A percentile compares a stretch with the other conserved stretches of the same genome.
Evolutionary conservation across 768 basidiomycete species (phyloP).

Genomic region (Russula sp.): DNA sequence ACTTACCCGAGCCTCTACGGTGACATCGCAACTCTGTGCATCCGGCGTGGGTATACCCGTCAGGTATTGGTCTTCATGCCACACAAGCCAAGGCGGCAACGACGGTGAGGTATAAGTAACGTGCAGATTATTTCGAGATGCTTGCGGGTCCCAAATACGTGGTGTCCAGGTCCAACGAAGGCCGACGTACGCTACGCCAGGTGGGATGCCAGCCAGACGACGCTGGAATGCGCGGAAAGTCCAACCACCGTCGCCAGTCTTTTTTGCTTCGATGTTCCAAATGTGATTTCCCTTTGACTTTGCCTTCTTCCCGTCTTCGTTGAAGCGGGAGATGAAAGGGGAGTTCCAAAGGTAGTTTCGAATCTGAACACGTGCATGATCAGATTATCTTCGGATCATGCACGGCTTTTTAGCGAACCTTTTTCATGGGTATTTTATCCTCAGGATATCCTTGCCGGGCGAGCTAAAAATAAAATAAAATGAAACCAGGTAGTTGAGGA

Average conservation of each 20-base stretch:
- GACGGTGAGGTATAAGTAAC: slow-evolving; percentile 75
- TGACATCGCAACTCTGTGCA: slow-evolving; percentile 68
- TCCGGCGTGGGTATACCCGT: slow-evolving; percentile 74
- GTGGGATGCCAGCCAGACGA: slow-evolving; percentile 77
- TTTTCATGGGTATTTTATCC: slow-evolving; percentile 95
- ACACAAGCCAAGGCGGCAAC: slow-evolving; percentile 81
- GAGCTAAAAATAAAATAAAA: slow-evolving; percentile 46
- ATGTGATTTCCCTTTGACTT: slow-evolving; percentile 99
- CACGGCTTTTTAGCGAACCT: slow-evolving; percentile 42
- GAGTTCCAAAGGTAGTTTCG: slow-evolving; percentile 96
- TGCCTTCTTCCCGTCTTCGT: slow-evolving; percentile 98
- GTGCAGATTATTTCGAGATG: slow-evolving; percentile 68
- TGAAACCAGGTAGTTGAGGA: background rate
- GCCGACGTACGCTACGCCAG: slow-evolving; percentile 73
- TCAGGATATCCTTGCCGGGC: slow-evolving; percentile 82
- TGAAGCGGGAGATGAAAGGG: slow-evolving; percentile 90
- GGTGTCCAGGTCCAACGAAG: slow-evolving; percentile 86
- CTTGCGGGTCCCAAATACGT: slow-evolving; percentile 95
- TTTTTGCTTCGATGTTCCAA: slow-evolving; percentile 97
- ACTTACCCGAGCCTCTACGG: slow-evolving; percentile 67
- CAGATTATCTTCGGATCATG: slow-evolving; percentile 14
- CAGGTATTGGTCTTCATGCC: slow-evolving; percentile 71
- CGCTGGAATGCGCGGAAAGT: slow-evolving; percentile 83
- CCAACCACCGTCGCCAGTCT: slow-evolving; percentile 68
- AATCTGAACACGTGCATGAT: slow-evolving; percentile 41